These are phyloP conservation scores for Zygoascus biomembranicola DNA, from an alignment of 805 yeast genomes.

Conservation along the genomic window DNA sequence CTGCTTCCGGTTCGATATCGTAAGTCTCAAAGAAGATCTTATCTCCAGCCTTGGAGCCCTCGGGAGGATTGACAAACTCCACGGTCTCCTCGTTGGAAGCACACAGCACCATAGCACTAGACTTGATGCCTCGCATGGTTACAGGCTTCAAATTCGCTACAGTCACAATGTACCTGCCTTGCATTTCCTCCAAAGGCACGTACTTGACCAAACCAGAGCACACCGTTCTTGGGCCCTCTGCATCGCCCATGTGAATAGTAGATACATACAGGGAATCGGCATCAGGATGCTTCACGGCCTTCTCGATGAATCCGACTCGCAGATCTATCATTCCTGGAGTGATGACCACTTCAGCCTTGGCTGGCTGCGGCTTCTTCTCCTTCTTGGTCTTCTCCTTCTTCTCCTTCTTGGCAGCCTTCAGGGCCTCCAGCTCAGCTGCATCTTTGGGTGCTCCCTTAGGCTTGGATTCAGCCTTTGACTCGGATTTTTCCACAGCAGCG, in stretches of 20 bases:
- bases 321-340: conserved; percentile 82
- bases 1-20: conserved; percentile 83
- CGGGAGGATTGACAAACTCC: conserved; percentile 93
- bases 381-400: conserved; percentile 38
- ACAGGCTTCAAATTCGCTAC: conserved; percentile 98
- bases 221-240: conserved; percentile 94
- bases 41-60: conserved; percentile 90
- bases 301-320: conserved; percentile 93
- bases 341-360: conserved; percentile 49
- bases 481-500: conserved; percentile 8
- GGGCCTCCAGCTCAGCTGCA: conserved; percentile 8
- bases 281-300: conserved; percentile 94
- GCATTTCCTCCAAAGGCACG: conserved; percentile 89
- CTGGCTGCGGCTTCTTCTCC: conserved; percentile 43
- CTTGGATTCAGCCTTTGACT: conserved; percentile 8
- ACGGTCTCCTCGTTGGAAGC: conserved; percentile 59
- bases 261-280: conserved; percentile 96
- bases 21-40: conserved; percentile 90
- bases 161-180: conserved; percentile 80
- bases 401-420: conserved; percentile 18
- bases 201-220: conserved; percentile 94
- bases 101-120: conserved; percentile 95
- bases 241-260: conserved; percentile 94
- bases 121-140: conserved; percentile 94
- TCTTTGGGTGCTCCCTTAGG: conserved; percentile 35